Evolutionary conservation across 1,139 yeast species (phyloP), one percentile per base, ranked within the genome.

Genomic region (Nakaseomyces sp.): DNA sequence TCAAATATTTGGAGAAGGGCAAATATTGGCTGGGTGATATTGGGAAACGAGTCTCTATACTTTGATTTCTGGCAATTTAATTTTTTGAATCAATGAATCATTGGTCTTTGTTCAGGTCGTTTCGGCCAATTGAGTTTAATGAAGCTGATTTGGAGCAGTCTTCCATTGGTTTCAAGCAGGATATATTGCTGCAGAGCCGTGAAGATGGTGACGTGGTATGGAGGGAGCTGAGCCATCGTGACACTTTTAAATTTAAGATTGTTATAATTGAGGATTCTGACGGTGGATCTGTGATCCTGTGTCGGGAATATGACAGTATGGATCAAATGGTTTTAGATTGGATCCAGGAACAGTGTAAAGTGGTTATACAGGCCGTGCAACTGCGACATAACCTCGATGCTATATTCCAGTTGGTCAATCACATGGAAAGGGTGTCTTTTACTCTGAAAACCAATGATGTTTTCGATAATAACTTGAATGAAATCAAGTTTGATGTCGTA

Each of bases 151-250:
- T 32, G n/a, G 22, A 22, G 31, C 6, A n/a, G n/a, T 22, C 16
- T 10, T 4, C 31, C 8, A n/a, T 31, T 4, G 24, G 18, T 13
- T 35, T 35, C 12, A 20, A 15, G 6, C 10, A 22, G n/a, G 38
- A 22, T 6, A n/a, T 35, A 13, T 9, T 8, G 28, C n/a, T 35
- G 15, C 22, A 18, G 5, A 24, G 24, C 48, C 41, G 43, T 15
- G 45, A 42, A 12, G 49, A 33, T 3, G 42, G 9, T 7, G 26
- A 24, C 10, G 53, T 41, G 40, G 42, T 35, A 4, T 26, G 46
- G 4, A 43, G 41, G 37, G 49, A 47, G 1, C 20, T 49, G 13
- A 39, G 31, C 47, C 8, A 36, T 18, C 6, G 53, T 49, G 36
- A 24, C 6, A 19, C 24, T 1, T 13, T n/a, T 3, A 22, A 37